phyloP scores from a whole-genome alignment of 257 asterid genomes.

The Petunia axillaris region DNA sequence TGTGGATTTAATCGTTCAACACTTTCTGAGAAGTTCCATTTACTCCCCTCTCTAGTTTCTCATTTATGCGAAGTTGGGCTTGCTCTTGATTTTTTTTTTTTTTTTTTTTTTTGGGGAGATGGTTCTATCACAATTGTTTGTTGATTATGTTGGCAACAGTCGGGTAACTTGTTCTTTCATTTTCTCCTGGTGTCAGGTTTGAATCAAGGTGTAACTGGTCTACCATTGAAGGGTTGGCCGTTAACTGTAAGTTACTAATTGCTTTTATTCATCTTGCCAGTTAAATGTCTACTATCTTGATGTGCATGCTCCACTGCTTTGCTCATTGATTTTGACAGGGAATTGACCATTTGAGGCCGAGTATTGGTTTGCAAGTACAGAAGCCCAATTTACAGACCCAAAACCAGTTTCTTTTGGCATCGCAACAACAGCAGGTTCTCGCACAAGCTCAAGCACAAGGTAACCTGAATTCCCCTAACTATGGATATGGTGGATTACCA shows the following conservation, averaged over 20 bases:
- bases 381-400: slow-evolving; percentile 81
- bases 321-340: slow-evolving; percentile 59
- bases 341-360: slow-evolving; percentile 89
- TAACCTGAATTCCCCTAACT: slow-evolving; percentile 68
- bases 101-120: background rate
- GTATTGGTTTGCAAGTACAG: slow-evolving; percentile 88
- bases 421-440: slow-evolving; percentile 94
- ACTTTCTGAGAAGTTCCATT: background rate
- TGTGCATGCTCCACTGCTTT: slow-evolving; percentile 28
- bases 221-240: slow-evolving; percentile 99
- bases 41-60: background rate
- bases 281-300: background rate
- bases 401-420: slow-evolving; percentile 81
- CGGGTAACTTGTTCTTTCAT: slow-evolving; percentile 10
- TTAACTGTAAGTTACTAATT: slow-evolving; percentile 71
- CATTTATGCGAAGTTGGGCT: background rate
- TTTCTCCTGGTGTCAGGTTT: slow-evolving; percentile 56
- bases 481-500: slow-evolving; percentile 89
- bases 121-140: background rate
- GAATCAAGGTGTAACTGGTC: slow-evolving; percentile 87
- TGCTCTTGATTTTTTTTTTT: background rate
- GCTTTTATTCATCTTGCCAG: slow-evolving; percentile 16
- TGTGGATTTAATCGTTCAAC: background rate
- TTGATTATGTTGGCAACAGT: background rate
- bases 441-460: slow-evolving; percentile 97